A percentile compares a stretch with the other conserved stretches of the same genome.
phyloP scores from a whole-genome alignment of 306 rosid genomes.

The Dalbergia cultrata region DNA sequence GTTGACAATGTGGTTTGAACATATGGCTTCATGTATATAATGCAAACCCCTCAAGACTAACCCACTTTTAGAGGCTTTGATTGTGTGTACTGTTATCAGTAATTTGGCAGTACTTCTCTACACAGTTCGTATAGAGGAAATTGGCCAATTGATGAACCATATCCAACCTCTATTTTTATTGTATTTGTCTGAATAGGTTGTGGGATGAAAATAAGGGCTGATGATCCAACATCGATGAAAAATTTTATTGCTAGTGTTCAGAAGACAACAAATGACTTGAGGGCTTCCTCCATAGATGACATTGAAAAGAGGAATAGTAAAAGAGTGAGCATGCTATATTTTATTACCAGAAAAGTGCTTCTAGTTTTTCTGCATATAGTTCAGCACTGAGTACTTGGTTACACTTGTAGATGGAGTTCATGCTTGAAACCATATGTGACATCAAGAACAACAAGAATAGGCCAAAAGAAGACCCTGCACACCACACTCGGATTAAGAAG shows the following conservation, averaged over 20 bases:
- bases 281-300: conserved; percentile 61
- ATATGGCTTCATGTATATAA: too few relatives aligned
- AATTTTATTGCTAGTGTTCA: conserved; percentile 77
- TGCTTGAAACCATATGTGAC: conserved; percentile 93
- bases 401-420: conserved; percentile 90
- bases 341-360: conserved; percentile 30
- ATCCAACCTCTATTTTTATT: conserved; percentile 28
- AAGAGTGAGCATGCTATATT: conserved; percentile 67
- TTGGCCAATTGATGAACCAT: conserved; percentile 21
- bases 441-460: conserved; percentile 95
- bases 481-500: conserved; percentile 78
- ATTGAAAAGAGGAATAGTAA: conserved; percentile 61
- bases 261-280: conserved; percentile 73
- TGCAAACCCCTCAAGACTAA: too few relatives aligned
- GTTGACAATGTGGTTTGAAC: too few relatives aligned
- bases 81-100: background rate
- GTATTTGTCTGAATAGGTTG: conserved; percentile 64
- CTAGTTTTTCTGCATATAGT: conserved; percentile 9
- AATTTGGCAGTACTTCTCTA: conserved; percentile 23
- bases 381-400: conserved; percentile 45
- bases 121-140: conserved; percentile 6
- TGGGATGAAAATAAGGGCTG: conserved; percentile 97
- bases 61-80: background rate
- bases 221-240: conserved; percentile 91
- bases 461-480: conserved; percentile 78